Evolutionary conservation across 345 rosid genomes (phyloP), one percentile per base, ranked within the genome.

Genomic region (Ceriops zippeliana): DNA sequence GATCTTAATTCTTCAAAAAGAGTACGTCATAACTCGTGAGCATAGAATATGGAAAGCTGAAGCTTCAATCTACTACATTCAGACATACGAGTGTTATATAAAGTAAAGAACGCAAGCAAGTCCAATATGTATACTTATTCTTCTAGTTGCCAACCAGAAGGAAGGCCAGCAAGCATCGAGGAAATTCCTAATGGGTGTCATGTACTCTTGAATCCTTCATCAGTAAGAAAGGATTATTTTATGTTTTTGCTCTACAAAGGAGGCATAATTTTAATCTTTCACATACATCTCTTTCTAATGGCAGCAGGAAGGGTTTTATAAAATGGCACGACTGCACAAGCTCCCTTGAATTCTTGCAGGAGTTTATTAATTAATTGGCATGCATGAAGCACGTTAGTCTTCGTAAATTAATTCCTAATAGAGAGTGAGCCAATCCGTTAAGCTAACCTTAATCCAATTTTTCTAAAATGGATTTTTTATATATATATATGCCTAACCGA

Each of bases 191-290:
- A 30, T 8, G 15, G 42, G 6, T 4, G 17, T 28, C 47, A 38
- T 27, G 27, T 26, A 28, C 57, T 20, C 66, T 47, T 52, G 52
- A 2, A 5, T 28, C 32, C 30, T 21, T 0, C 11, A 49, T 27
- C 38, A 17, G 10, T 31, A 3, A 7, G 61, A 54, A 35, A 22
- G 16, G 37, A 17, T 15, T 15, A 66, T 22, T 21, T 54, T 32
- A 53, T 21, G 6, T 53, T 1, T 66, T 34, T 54, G 52, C 37
- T 54, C 61, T 34, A 34, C 62, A 66, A 54, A 66, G 22, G 34
- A 35, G 16, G 34, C 1, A 7, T 16, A 13, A 26, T 35, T 46
- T 67, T 62, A 70, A 76, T 74, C 74, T 81, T 68, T 26, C n/a
- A 24, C 54, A 61, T 49, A 73, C 68, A 69, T 66, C 64, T 42